Percentiles rank a stretch among this genome's conserved stretches.
These are phyloP conservation scores for Botryotinia convoluta DNA, from an alignment of 2,329 filamentous ascomycete genomes.

Conservation along the genomic window DNA sequence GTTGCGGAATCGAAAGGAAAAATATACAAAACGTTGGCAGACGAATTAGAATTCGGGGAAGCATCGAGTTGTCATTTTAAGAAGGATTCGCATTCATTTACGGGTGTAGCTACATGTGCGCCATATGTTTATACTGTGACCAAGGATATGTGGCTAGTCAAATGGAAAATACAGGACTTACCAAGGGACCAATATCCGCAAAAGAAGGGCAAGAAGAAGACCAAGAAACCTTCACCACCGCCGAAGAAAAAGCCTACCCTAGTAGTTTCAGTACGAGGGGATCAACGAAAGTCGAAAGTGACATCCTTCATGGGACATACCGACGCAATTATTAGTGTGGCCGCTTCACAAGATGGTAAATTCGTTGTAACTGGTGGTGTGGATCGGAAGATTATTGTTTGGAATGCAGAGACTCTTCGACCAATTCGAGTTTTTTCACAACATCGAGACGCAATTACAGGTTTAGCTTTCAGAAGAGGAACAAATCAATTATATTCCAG, in stretches of 20 bases:
- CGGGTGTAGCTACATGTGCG: slow-evolving; percentile 72
- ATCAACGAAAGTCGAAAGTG: slow-evolving; percentile 58
- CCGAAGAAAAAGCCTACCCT: slow-evolving; percentile 61
- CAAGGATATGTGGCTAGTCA: slow-evolving; percentile 80
- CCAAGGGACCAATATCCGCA: slow-evolving; percentile 58
- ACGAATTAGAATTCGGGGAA: slow-evolving; percentile 65
- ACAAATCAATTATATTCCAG: slow-evolving; percentile 92
- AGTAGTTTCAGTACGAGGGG: slow-evolving; percentile 61
- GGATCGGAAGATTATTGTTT: slow-evolving; percentile 82
- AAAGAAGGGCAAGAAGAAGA: slow-evolving; percentile 50
- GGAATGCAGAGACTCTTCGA: slow-evolving; percentile 76
- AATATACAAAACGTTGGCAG: slow-evolving; percentile 77
- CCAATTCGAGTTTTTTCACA: slow-evolving; percentile 84
- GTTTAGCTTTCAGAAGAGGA: slow-evolving; percentile 78
- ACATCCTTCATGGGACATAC: slow-evolving; percentile 73
- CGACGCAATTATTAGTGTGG: slow-evolving; percentile 76
- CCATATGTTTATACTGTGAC: slow-evolving; percentile 86
- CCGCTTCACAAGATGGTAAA: slow-evolving; percentile 83
- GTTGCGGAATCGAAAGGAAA: slow-evolving; percentile 88
- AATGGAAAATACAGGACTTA: slow-evolving; percentile 79
- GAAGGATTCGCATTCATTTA: slow-evolving; percentile 74
- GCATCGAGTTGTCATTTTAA: slow-evolving; percentile 72
- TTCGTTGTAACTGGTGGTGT: slow-evolving; percentile 87
- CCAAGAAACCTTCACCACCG: slow-evolving; percentile 56
- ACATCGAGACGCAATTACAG: slow-evolving; percentile 83